Base-by-base conservation (phyloP, 2,329 filamentous ascomycete genomes). In the Beauveria rudraprayagi region DNA sequence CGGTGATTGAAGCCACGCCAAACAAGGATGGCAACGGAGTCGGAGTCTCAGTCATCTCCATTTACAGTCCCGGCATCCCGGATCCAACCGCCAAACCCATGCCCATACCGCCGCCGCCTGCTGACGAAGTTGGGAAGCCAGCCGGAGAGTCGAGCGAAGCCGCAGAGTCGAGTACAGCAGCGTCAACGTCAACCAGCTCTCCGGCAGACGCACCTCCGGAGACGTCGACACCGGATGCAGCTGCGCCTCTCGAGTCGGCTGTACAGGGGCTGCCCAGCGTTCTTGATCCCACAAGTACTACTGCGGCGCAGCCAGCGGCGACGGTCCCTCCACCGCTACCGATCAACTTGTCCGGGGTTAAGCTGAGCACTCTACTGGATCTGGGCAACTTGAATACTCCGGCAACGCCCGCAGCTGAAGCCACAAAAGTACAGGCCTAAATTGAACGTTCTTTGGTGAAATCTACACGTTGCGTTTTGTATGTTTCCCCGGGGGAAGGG, bases 301-400 rank as follows among this genome's bases (percentile, higher is more conserved):
- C 37, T 14, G 17, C 56, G 14, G 30, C 47, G 2, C 34, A 30
- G 19, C 53, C 62, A n/a, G 54, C 53, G 16, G 37, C 52, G 10
- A 52, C 56, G 7, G 34, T 52, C 6, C 63, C 63, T 16, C 68
- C 67, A 3, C 62, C 67, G 9, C 63, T 65, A 17, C 66, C 67
- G 1, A 73, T 79, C 61, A 70, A 79, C 63, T 62, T 79, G 9
- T 75, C 71, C 37, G 75, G 74, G 9, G 61, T 80, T 62, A 72
- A 69, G 7, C 69, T 81, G 53, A 76, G 70, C 65, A 80, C 75
- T 61, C 67, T 72, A 51, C 67, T 81, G 47, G 71, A 77, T 55
- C 68, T 82, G 11, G 79, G 79, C 34, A 79, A 75, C 60, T 67
- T 80, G 54, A 66, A 65, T 26, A 11, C 40, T 40, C 19, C 11